Percentiles rank a stretch among this genome's conserved stretches.
Conservation (phyloP, 192 early-diverging fungal genomes). For the Ambispora gerdemannii region DNA sequence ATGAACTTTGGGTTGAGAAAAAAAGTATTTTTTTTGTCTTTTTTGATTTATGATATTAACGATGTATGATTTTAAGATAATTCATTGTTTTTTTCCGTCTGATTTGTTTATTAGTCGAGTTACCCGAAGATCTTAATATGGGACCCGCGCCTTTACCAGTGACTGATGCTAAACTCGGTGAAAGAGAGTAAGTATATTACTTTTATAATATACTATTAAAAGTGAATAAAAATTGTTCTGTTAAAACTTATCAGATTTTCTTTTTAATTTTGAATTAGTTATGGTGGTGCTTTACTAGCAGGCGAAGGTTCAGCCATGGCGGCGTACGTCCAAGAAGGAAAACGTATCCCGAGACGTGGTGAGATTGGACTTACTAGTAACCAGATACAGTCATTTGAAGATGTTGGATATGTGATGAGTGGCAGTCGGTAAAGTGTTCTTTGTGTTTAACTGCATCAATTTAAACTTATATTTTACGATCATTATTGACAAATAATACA, state of each 20-base stretch:
- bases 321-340: slow-evolving; percentile 83
- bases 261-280: slow-evolving; percentile 48
- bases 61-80: not conserved
- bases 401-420: slow-evolving; percentile 93
- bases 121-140: slow-evolving; percentile 62
- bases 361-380: slow-evolving; percentile 89
- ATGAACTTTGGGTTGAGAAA: slow-evolving; percentile 63
- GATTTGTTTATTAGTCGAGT: slow-evolving; percentile 40
- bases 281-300: slow-evolving; percentile 77
- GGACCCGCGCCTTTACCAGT: slow-evolving; percentile 63
- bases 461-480: not conserved
- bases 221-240: too few relatives aligned
- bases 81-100: not conserved
- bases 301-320: slow-evolving; percentile 93
- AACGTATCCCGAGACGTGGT: slow-evolving; percentile 95
- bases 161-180: slow-evolving; percentile 58
- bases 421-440: slow-evolving; percentile 66
- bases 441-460: not conserved
- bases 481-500: too few relatives aligned
- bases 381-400: slow-evolving; percentile 82
- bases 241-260: too few relatives aligned
- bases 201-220: too few relatives aligned
- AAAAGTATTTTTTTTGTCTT: slow-evolving; percentile 33
- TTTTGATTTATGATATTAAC: not conserved
- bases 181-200: slow-evolving; percentile 48